phyloP scores from a whole-genome alignment of 2,329 filamentous ascomycete species.

The Xylaria arbuscula region DNA sequence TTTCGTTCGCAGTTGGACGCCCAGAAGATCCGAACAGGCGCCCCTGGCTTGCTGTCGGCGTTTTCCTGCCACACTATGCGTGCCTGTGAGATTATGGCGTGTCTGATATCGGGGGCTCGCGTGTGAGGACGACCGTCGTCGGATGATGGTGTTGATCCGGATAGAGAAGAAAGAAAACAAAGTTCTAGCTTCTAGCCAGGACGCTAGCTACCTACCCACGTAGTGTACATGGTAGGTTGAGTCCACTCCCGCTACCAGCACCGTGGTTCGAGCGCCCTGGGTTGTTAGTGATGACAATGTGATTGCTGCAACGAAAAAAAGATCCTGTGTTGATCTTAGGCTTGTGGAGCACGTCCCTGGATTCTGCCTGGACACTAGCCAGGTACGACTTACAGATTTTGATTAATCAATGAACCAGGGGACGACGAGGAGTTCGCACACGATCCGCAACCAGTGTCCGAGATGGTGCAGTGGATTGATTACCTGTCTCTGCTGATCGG shows the following conservation, averaged over 20 bases:
- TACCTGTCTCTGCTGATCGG: constrained; percentile 8
- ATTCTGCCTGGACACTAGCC: not conserved
- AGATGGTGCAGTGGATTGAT: constrained; percentile 7
- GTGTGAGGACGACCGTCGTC: not conserved
- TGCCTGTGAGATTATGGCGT: constrained; percentile 5
- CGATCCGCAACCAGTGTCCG: not conserved
- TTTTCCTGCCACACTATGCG: constrained; percentile 1
- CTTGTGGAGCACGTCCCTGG: not conserved
- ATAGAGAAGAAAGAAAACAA: not conserved
- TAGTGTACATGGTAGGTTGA: not conserved
- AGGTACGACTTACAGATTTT: not conserved
- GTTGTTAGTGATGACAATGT: constrained; percentile 7
- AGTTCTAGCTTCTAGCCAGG: not conserved
- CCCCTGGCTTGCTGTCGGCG: constrained; percentile 16
- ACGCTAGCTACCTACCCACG: too few relatives aligned
- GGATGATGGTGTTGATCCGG: not conserved
- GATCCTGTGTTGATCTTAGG: constrained; percentile 13
- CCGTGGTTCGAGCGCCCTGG: not conserved
- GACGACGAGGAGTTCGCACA: not conserved
- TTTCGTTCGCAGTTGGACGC: constrained; percentile 4
- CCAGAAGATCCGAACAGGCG: constrained; percentile 8
- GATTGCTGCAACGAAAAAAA: constrained; percentile 6
- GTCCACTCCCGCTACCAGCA: constrained; percentile 1
- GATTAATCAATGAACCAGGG: constrained; percentile 9
- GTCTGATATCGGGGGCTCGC: not conserved